These are phyloP conservation scores for Castanopsis chinensis DNA, from an alignment of 306 rosid genomes.

Conservation along the genomic window DNA sequence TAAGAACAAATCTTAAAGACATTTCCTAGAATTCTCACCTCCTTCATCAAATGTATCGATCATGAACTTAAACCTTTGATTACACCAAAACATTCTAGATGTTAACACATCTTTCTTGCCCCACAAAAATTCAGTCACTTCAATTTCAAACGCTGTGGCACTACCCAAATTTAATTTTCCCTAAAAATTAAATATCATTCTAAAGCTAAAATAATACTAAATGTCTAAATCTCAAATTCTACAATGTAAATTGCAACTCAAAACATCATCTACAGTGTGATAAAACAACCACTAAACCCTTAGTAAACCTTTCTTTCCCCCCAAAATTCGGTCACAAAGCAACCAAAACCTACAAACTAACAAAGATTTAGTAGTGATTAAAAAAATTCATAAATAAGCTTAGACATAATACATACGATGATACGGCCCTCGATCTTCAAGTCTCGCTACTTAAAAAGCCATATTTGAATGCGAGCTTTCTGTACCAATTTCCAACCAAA, in stretches of 20 bases:
- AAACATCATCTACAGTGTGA: not conserved
- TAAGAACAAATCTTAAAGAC: no score
- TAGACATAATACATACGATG: slow-evolving; percentile 45
- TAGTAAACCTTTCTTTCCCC: not conserved
- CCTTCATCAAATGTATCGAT: not conserved
- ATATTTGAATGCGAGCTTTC: slow-evolving; percentile 90
- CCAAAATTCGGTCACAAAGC: not conserved
- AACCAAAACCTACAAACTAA: not conserved
- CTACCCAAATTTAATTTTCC: not conserved
- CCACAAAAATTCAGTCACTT: not conserved
- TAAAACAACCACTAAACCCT: no score
- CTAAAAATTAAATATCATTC: not conserved
- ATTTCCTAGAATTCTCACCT: not conserved
- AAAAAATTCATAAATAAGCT: not conserved
- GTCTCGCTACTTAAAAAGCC: slow-evolving; percentile 86
- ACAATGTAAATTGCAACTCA: not conserved
- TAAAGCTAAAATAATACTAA: not conserved
- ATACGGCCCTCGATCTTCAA: slow-evolving; percentile 80
- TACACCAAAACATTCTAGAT: not conserved
- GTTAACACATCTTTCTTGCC: not conserved
- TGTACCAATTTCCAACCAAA: slow-evolving; percentile 20
- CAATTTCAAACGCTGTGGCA: not conserved
- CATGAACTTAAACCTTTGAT: not conserved
- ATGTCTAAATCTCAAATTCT: not conserved
- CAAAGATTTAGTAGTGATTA: not conserved